Evolutionary conservation across 2,329 filamentous ascomycete genomes (phyloP), one percentile per base, ranked within the genome.

Genomic region (Myriosclerotinia duriaeana): DNA sequence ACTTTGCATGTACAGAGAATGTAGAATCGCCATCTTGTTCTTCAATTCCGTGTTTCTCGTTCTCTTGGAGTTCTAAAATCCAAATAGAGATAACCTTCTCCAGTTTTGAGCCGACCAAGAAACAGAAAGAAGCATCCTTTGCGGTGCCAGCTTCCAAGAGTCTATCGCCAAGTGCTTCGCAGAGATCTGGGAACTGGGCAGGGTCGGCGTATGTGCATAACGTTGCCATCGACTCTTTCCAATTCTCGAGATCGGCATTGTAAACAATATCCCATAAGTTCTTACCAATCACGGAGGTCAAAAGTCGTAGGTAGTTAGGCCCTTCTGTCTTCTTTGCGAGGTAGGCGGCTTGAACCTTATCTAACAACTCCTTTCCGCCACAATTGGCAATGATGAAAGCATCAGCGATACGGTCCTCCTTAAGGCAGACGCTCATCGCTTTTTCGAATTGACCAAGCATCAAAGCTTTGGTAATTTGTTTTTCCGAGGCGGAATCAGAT

Each of bases 301-400:
- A 84, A 11, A 99, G 84, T 53, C 96, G 89, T 66, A 98, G 82
- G 75, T 99, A 99, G 79, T 94, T 98, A 1, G 96, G 94, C 38
- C 89, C 89, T 67, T 89, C 89, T 9, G 86, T 84, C 78, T 93
- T 92, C 74, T 90, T 89, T 66, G 92, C 89, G 70, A 99, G 87
- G 77, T 99, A 99, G 15, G 93, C 88, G 68, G 90, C 85, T 78
- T 98, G 95, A 6, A 94, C 94, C 81, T 96, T 97, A 74, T 97
- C 92, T 53, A 98, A 89, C 68, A 96, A 90, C 71, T 93, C 90
- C 77, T 96, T 92, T 59, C 94, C 95, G 67, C 95, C 93, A 74
- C 93, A 98, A 74, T 98, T 97, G 56, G 96, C 95, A 76, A 99
- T 94, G 82, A 99, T 92, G 79, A 99, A 97, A 50, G 95, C 95